Evolutionary conservation across 352 stramenopile genomes (phyloP).

Genomic region (Globisporangium perplexum): DNA sequence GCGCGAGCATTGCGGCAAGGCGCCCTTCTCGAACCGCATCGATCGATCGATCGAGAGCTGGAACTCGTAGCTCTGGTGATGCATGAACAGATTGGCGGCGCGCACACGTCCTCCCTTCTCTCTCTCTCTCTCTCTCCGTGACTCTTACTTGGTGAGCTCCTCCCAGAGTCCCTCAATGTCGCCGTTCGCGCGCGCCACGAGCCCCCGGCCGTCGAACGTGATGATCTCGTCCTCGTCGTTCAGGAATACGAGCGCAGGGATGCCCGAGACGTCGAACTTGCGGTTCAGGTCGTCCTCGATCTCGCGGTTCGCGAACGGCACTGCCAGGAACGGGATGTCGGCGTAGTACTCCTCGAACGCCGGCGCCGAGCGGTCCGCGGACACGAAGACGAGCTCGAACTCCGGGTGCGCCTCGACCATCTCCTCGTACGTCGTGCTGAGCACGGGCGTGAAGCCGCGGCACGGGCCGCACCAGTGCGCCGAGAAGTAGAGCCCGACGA

Average conservation of each 20-base stretch:
- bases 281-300: slow-evolving; percentile 63
- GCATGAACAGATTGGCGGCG: too few relatives aligned
- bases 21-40: too few relatives aligned
- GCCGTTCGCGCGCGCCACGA: slow-evolving; percentile 71
- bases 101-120: slow-evolving; percentile 14
- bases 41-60: too few relatives aligned
- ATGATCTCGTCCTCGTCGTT: slow-evolving; percentile 71
- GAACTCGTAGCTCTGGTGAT: too few relatives aligned
- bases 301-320: slow-evolving; percentile 87
- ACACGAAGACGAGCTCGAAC: slow-evolving; percentile 91
- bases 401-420: slow-evolving; percentile 82
- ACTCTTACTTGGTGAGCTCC: slow-evolving; percentile 39
- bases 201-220: slow-evolving; percentile 63
- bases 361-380: slow-evolving; percentile 64
- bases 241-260: slow-evolving; percentile 90
- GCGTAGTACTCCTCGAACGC: slow-evolving; percentile 90
- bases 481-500: slow-evolving; percentile 95
- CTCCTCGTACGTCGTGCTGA: slow-evolving; percentile 88
- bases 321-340: slow-evolving; percentile 90
- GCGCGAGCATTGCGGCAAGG: too few relatives aligned
- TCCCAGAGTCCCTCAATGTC: slow-evolving; percentile 65
- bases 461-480: slow-evolving; percentile 94
- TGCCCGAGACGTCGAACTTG: slow-evolving; percentile 80
- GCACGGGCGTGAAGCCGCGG: slow-evolving; percentile 92
- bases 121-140: neutral